These are phyloP conservation scores for Allomyces macrogynus DNA, from an alignment of 192 early-diverging fungal species.

Conservation along the genomic window DNA sequence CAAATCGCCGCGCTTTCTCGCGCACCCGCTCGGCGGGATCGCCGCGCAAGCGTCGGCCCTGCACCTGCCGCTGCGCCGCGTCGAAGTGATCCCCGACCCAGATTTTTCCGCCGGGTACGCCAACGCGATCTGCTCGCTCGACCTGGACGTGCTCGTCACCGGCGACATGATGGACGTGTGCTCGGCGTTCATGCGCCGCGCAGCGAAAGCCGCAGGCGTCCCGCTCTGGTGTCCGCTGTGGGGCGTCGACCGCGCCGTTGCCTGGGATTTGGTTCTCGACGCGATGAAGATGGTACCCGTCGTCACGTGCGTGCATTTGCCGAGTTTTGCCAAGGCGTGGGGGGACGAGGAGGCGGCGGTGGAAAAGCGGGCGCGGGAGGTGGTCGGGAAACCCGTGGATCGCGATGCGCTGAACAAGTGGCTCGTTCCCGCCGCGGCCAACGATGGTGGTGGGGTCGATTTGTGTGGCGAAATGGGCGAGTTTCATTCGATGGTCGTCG, in stretches of 20 bases:
- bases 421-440: background rate
- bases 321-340: background rate
- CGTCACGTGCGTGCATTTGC: background rate
- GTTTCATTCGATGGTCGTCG: background rate
- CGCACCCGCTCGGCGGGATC: slow-evolving; percentile 24
- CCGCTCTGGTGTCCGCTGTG: background rate
- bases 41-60: slow-evolving; percentile 23
- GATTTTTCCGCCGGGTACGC: slow-evolving; percentile 26
- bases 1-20: slow-evolving; percentile 21
- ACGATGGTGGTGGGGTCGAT: background rate
- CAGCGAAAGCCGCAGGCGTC: background rate
- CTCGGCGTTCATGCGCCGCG: background rate
- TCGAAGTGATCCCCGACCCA: slow-evolving; percentile 16
- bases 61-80: slow-evolving; percentile 19
- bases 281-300: background rate
- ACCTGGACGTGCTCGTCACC: slow-evolving; percentile 27
- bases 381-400: background rate
- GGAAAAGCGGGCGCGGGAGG: background rate
- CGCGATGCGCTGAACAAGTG: background rate
- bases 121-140: slow-evolving; percentile 14
- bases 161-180: slow-evolving; percentile 7
- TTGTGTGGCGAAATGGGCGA: background rate
- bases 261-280: background rate
- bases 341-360: background rate
- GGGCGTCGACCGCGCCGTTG: background rate